Conservation (phyloP, 2,329 filamentous ascomycete genomes). For the Karstenula rhodostoma region DNA sequence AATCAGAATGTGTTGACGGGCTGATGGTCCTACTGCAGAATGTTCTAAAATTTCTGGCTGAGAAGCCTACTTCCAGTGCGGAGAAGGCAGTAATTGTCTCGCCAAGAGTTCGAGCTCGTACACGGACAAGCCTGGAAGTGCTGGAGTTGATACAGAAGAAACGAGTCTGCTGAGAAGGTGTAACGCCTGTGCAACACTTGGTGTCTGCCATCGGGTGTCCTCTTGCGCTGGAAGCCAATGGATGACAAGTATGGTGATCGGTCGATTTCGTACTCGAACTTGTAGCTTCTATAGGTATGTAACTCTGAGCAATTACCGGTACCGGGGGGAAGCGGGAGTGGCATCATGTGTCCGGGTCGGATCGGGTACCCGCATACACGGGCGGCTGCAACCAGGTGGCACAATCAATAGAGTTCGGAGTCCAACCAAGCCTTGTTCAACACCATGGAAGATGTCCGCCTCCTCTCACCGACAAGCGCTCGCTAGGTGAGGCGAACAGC, state of each 20-base stretch:
- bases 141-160: background rate
- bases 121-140: background rate
- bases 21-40: background rate
- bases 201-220: background rate
- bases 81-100: background rate
- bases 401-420: background rate
- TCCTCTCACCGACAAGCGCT: background rate
- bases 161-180: background rate
- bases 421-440: background rate
- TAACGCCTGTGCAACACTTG: background rate
- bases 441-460: background rate
- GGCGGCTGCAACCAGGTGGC: conserved; percentile 1
- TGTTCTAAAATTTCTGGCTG: background rate
- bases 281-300: background rate
- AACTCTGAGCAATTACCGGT: background rate
- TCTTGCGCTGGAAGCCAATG: conserved; percentile 1
- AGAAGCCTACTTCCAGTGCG: background rate
- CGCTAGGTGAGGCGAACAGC: background rate
- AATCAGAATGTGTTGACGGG: background rate
- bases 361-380: conserved; percentile 9
- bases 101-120: background rate
- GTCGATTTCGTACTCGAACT: background rate
- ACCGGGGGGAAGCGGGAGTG: background rate
- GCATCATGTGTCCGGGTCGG: background rate
- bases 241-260: background rate